Base-by-base conservation (phyloP, 345 rosid genomes). In the Lepidium aucheri region DNA sequence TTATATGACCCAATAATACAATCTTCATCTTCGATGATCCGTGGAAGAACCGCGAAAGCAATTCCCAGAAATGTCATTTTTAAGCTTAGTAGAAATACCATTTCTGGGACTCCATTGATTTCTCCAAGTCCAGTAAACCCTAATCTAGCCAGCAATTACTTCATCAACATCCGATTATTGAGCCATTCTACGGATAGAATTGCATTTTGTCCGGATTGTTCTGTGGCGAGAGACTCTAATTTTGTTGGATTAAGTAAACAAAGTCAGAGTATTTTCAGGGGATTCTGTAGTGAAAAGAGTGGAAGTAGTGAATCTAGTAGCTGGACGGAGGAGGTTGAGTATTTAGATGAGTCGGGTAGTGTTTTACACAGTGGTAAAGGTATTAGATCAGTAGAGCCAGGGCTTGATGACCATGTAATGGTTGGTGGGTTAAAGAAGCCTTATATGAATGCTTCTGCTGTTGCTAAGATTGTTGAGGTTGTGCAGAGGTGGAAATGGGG, bases 401-500 rank as follows among this genome's bases (percentile, higher is more conserved):
- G 97, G 44, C 34, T 77, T 4, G 99, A 94, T 64, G 93, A 84
- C 44, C 99, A 87, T 74, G 86, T 88, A 6, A 82, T 90, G 88
- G 77, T 90, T 24, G 99, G 99, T 47, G 96, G 67, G 54, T 40
- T 88, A 41, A 90, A 81, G 82, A 94, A 88, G 79, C 96, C 99
- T 5, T 50, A 87, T 28, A 45, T 81, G 78, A 91, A 88, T 74
- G 81, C 88, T 58, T 86, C 88, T 16, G 88, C 93, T 0, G 97
- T 91, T 35, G 86, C 95, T 0, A 90, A 94, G 85, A 83, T 90
- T 60, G 93, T 88, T 60, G 99, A 94, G 76, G 81, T 88, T 69
- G 91, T 87, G 45, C 85, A 81, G 80, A 81, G 97, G 78, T 94
- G 99, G 97, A 91, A 82, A 78, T 94, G 99, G 99, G 99, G 99